A percentile compares a stretch with the other conserved stretches of the same genome.
phyloP scores from a whole-genome alignment of 805 yeast species.

The Candida chauliodis region DNA sequence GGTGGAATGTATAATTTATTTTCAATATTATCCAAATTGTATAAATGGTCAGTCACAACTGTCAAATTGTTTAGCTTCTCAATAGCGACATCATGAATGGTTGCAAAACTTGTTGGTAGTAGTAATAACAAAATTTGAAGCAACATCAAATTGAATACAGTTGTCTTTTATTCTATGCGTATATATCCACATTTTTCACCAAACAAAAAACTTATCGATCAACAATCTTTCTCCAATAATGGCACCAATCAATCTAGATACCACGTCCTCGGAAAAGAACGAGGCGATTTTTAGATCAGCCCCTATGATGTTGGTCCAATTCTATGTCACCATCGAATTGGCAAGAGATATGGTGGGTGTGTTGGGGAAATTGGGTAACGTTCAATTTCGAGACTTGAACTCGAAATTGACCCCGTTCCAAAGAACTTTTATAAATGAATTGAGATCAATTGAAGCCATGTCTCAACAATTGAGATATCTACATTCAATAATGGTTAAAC shows the following conservation, averaged over 20 bases:
- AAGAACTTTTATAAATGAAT: conserved; percentile 41
- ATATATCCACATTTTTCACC: conserved; percentile 1
- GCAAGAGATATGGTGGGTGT: conserved; percentile 40
- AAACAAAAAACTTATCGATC: background rate
- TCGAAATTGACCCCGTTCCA: conserved; percentile 43
- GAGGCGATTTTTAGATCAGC: conserved; percentile 47
- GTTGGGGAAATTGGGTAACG: conserved; percentile 37
- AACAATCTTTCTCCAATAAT: background rate
- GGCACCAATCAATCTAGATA: conserved; percentile 1
- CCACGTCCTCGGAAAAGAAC: background rate
- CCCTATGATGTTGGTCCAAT: conserved; percentile 47
- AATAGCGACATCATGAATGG: background rate
- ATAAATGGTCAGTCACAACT: conserved; percentile 8
- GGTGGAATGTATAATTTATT: conserved; percentile 28
- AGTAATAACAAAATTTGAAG: background rate
- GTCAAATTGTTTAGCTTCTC: background rate
- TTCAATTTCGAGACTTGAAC: conserved; percentile 49
- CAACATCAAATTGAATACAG: background rate
- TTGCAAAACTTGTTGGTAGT: background rate
- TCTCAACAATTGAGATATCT: conserved; percentile 28
- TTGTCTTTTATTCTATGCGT: background rate
- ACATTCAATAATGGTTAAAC: conserved; percentile 25
- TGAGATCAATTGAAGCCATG: conserved; percentile 33
- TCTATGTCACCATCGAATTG: conserved; percentile 45
- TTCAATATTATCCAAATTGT: conserved; percentile 22